Evolutionary conservation across 192 early-diverging fungal species (phyloP), one percentile per base, ranked within the genome.

Genomic region (Coemansia sp.): DNA sequence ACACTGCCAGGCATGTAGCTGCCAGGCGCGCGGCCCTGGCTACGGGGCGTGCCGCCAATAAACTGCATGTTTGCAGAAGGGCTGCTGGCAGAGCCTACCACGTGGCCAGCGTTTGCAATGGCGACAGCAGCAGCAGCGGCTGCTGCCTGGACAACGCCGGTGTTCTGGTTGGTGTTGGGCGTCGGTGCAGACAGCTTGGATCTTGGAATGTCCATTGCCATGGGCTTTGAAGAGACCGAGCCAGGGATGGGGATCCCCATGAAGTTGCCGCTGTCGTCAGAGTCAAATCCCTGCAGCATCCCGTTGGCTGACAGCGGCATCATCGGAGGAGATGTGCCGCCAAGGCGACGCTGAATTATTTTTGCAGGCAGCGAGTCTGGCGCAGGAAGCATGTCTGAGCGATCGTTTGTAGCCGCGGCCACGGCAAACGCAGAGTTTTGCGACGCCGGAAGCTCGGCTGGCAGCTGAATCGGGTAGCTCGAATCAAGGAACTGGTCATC

Each of bases 1-100:
- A 82, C 73, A 59, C 79, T 82, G n/a, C 79, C 79, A 0, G 79
- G 79, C 79, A 82, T 82, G 54, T 82, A 82, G 62, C 79, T 82
- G 16, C 79, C 79, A 3, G 79, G 79, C 0, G 74, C 73, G 1
- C 74, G 73, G 20, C 79, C 79, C 64, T 82, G 79, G 71, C 79
- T 82, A 52, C 79, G 79, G 32, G 79, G 79, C 31, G 79, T 82
- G 45, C 79, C 78, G 32, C 78, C 79, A 14, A 63, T 48, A 62
- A 69, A 63, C 17, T 61, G 66, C 56, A 69, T 64, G 16, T 32
- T 52, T 16, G 57, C 59, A 48, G 63, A 49, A 18, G 54, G 64
- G 63, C 70, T 72, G 66, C 70, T 66, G 33, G 59, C 54, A 68
- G 77, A 83, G 64, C 60, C 63, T 42, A 63, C 42, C 64, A 62